Percentiles rank a stretch among this genome's conserved stretches.
Conservation (phyloP, 192 early-diverging fungal genomes). For the Entomortierella chlamydospora region DNA sequence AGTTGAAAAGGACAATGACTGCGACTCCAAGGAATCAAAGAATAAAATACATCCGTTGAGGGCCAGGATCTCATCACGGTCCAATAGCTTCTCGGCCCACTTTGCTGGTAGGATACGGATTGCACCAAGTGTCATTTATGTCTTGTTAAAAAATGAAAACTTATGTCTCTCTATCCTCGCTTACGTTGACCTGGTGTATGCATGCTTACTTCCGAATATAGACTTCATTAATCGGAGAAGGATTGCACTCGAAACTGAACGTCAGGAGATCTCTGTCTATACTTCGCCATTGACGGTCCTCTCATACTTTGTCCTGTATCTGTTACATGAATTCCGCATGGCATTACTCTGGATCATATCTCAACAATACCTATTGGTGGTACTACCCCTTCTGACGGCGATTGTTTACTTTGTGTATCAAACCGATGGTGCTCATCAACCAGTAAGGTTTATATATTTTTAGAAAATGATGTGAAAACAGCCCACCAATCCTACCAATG, state of each 20-base stretch:
- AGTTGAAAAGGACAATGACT: not conserved
- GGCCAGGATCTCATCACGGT: slow-evolving; percentile 24
- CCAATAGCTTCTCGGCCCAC: slow-evolving; percentile 51
- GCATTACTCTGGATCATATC: slow-evolving; percentile 51
- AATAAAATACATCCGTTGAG: slow-evolving; percentile 16
- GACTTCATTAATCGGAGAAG: slow-evolving; percentile 58
- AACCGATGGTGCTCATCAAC: slow-evolving; percentile 69
- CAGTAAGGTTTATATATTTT: slow-evolving; percentile 56
- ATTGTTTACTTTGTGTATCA: slow-evolving; percentile 58
- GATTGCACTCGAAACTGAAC: slow-evolving; percentile 51
- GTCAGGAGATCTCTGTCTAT: slow-evolving; percentile 58
- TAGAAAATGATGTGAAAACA: slow-evolving; percentile 12
- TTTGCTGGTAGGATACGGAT: slow-evolving; percentile 40
- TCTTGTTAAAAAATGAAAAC: too few relatives aligned
- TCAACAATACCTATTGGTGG: slow-evolving; percentile 50
- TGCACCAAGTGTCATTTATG: not conserved
- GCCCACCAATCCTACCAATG: too few relatives aligned
- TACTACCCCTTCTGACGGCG: slow-evolving; percentile 41
- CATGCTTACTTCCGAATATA: too few relatives aligned
- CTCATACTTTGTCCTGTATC: slow-evolving; percentile 60
- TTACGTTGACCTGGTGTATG: not conserved
- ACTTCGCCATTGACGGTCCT: slow-evolving; percentile 61
- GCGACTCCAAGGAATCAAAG: slow-evolving; percentile 5
- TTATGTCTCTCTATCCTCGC: too few relatives aligned
- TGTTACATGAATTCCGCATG: slow-evolving; percentile 54